Percentiles rank a stretch among this genome's conserved stretches.
Conservation (phyloP, 2,329 filamentous ascomycete species). For the Cercospora sesami region DNA sequence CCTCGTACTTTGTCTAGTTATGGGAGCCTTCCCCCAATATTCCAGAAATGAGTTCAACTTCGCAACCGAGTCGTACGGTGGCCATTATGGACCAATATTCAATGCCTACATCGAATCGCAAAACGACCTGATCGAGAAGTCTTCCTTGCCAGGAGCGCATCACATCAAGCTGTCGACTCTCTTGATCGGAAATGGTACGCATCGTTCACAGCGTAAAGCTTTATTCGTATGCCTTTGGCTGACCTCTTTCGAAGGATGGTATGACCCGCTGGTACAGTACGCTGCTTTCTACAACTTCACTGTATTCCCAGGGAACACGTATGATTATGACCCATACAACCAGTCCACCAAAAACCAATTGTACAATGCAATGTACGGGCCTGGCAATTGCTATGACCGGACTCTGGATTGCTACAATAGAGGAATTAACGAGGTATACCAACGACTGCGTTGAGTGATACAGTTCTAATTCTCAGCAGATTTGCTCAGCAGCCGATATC, state of each 20-base stretch:
- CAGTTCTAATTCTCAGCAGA: no score
- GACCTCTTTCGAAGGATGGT: slow-evolving; percentile 46
- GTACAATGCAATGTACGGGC: slow-evolving; percentile 60
- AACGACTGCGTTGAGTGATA: no score
- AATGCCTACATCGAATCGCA: slow-evolving; percentile 37
- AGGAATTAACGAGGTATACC: slow-evolving; percentile 49
- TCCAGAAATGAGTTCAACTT: slow-evolving; percentile 37
- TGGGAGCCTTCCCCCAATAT: slow-evolving; percentile 56
- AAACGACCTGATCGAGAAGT: slow-evolving; percentile 42
- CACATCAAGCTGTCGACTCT: slow-evolving; percentile 37
- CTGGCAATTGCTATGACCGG: slow-evolving; percentile 61
- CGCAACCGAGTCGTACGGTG: slow-evolving; percentile 36
- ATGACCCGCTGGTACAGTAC: slow-evolving; percentile 58
- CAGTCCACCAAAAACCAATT: slow-evolving; percentile 51
- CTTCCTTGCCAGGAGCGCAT: slow-evolving; percentile 39
- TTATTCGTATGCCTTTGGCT: not conserved
- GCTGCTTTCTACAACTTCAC: slow-evolving; percentile 60
- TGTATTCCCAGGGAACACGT: slow-evolving; percentile 58
- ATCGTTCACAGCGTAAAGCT: not conserved
- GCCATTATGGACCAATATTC: slow-evolving; percentile 37
- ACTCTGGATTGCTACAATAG: slow-evolving; percentile 57
- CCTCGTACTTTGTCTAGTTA: slow-evolving; percentile 60
- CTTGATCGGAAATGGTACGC: slow-evolving; percentile 45
- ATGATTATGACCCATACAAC: slow-evolving; percentile 57
- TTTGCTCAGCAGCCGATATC: slow-evolving; percentile 54